A percentile compares a stretch with the other conserved stretches of the same genome.
phyloP scores from a whole-genome alignment of 148 eudicot genomes.

The Camellia granthamiana region DNA sequence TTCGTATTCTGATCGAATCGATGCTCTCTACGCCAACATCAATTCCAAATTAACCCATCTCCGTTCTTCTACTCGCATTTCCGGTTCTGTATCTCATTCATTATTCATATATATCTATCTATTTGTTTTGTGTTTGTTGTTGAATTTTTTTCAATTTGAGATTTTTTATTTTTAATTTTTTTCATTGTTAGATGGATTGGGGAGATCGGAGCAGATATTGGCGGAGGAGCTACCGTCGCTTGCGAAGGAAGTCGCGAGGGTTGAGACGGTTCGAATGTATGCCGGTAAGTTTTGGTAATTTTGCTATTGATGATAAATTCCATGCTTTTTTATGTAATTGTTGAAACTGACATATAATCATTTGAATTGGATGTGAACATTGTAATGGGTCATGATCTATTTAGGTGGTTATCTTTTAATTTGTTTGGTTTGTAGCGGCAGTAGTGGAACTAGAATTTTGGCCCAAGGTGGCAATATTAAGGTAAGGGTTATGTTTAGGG shows the following conservation, averaged over 20 bases:
- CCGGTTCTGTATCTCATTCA: conserved; percentile 21
- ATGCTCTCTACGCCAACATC: conserved; percentile 38
- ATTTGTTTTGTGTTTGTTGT: not conserved
- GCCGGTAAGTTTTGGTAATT: conserved; percentile 53
- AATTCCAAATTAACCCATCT: conserved; percentile 32
- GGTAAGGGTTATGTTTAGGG: too few relatives aligned
- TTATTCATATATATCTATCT: not conserved
- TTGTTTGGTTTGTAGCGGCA: not conserved
- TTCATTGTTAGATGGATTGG: conserved; percentile 28
- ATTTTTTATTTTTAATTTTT: conserved; percentile 12
- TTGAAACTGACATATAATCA: not conserved
- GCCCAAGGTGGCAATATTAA: too few relatives aligned
- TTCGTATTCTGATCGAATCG: conserved; percentile 45
- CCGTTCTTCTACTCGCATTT: conserved; percentile 24
- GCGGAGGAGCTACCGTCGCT: conserved; percentile 77
- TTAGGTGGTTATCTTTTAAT: not conserved
- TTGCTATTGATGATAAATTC: not conserved
- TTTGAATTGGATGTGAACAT: not conserved
- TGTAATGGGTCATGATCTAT: not conserved
- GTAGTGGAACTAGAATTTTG: too few relatives aligned
- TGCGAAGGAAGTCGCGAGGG: conserved; percentile 93
- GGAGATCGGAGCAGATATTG: conserved; percentile 42
- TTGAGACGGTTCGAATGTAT: conserved; percentile 72
- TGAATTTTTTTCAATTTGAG: not conserved
- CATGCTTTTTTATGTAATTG: not conserved